phyloP scores from a whole-genome alignment of 371 early-diverging fungal species.

The Syncephalastrum sp. region DNA sequence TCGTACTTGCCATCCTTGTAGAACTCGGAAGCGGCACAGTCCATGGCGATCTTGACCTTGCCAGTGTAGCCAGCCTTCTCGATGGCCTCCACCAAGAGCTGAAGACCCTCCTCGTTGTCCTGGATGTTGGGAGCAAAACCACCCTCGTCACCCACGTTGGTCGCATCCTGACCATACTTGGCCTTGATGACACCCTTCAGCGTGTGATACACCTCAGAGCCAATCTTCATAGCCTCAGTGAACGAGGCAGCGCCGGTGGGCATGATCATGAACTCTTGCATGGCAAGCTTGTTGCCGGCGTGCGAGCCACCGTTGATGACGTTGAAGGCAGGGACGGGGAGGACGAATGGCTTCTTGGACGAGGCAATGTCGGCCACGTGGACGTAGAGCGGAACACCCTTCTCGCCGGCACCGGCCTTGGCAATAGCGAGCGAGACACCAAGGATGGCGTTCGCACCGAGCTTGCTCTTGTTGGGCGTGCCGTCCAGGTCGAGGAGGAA shows the following conservation, averaged over 20 bases:
- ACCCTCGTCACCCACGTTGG: conserved; percentile 99
- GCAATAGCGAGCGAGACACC: conserved; percentile 96
- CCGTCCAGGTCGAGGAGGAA: conserved; percentile 92
- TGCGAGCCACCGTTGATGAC: conserved; percentile 99
- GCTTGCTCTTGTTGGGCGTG: conserved; percentile 91
- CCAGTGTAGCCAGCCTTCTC: conserved; percentile 92
- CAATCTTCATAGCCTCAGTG: conserved; percentile 97
- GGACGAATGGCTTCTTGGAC: conserved; percentile 79
- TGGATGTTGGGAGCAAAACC: conserved; percentile 99
- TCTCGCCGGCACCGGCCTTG: conserved; percentile 94
- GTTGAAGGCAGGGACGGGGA: conserved; percentile 98
- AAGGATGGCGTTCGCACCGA: conserved; percentile 98
- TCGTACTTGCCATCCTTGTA: conserved; percentile 96
- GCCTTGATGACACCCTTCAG: conserved; percentile 94
- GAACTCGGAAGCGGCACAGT: conserved; percentile 98
- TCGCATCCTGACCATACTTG: conserved; percentile 98
- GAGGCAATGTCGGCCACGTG: conserved; percentile 89
- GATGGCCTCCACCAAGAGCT: conserved; percentile 88
- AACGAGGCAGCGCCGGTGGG: conserved; percentile 94
- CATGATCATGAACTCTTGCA: conserved; percentile 99
- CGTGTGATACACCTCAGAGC: conserved; percentile 94
- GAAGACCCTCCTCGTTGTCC: conserved; percentile 95
- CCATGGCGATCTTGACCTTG: conserved; percentile 97
- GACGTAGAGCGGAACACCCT: conserved; percentile 87
- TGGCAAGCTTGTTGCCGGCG: conserved; percentile 98